Evolutionary conservation across 306 rosid species (phyloP), one percentile per base, ranked within the genome.

Genomic region (Castanea sativa): DNA sequence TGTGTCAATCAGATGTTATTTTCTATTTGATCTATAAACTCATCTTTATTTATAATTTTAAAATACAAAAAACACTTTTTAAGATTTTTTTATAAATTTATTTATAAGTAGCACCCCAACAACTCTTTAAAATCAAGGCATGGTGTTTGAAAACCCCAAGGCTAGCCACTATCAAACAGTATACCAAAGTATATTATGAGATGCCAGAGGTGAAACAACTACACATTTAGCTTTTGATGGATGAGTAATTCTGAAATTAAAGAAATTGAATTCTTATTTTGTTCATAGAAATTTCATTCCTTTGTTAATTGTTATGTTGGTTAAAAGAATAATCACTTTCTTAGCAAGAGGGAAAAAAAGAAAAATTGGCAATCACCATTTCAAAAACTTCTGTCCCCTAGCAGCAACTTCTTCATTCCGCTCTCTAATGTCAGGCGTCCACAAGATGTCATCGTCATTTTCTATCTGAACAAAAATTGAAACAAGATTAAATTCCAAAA

Each of bases 391-490:
- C 80, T 87, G 78, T 79, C 98, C 98, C 89, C 98, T 86, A 23
- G 87, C 88, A 75, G 89, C 97, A 73, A 94, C 92, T 43, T 88
- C 97, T 81, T 88, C 94, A 78, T 88, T 59, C 78, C 71, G 74
- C 91, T 94, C 98, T 85, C 92, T 88, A 29, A 85, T 75, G 61
- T 94, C 94, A 52, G 98, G 92, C 63, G 69, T 86, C 97, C 97
- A 92, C 83, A 90, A 86, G 72, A 85, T 76, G 85, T 95, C 99
- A 10, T 91, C 96, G 38, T 91, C 89, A 71, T 58, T 83, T 75
- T 95, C 92, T 80, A 95, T 84, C 99, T 95, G 85, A 70, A 85
- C 68, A 77, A 64, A 79, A 73, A 38, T 65, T 73, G 63, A 72
- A 83, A 0, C 45, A 81, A 80, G 79, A 64, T 74, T 77, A 63